Evolutionary conservation across 1,284 basidiomycete genomes (phyloP).

Genomic region (Trametes sp.): DNA sequence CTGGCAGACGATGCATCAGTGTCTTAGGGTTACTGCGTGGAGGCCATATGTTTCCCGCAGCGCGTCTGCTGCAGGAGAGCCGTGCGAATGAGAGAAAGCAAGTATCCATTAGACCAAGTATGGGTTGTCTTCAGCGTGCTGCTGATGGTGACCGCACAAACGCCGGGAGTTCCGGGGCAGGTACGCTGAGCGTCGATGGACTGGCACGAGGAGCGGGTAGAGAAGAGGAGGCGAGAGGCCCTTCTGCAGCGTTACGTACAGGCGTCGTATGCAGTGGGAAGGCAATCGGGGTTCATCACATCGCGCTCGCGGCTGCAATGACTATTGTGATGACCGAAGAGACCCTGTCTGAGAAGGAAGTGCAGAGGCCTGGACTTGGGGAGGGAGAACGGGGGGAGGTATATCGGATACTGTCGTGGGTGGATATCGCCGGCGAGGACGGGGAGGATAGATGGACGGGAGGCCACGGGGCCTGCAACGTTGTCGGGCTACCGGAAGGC

Average conservation of each 20-base stretch:
- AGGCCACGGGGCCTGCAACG: conserved; percentile 1
- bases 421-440: conserved; percentile 1
- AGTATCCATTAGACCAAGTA: conserved; percentile 10
- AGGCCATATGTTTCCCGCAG: conserved; percentile 17
- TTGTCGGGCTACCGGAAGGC: conserved; percentile 4
- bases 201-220: conserved; percentile 5
- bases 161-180: conserved; percentile 1
- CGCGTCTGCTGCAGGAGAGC: not conserved
- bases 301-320: conserved; percentile 25
- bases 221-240: not conserved
- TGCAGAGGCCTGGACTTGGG: conserved; percentile 1
- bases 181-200: not conserved
- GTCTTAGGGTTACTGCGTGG: not conserved
- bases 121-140: not conserved
- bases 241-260: conserved; percentile 25
- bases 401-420: not conserved
- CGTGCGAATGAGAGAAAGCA: not conserved
- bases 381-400: conserved; percentile 4
- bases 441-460: not conserved
- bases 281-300: conserved; percentile 17
- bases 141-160: conserved; percentile 5
- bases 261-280: conserved; percentile 17
- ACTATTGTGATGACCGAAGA: conserved; percentile 20
- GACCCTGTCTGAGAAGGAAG: not conserved
- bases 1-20: conserved; percentile 1